Conservation (phyloP, 2,329 filamentous ascomycete genomes). For the Fusarium haematococcum region DNA sequence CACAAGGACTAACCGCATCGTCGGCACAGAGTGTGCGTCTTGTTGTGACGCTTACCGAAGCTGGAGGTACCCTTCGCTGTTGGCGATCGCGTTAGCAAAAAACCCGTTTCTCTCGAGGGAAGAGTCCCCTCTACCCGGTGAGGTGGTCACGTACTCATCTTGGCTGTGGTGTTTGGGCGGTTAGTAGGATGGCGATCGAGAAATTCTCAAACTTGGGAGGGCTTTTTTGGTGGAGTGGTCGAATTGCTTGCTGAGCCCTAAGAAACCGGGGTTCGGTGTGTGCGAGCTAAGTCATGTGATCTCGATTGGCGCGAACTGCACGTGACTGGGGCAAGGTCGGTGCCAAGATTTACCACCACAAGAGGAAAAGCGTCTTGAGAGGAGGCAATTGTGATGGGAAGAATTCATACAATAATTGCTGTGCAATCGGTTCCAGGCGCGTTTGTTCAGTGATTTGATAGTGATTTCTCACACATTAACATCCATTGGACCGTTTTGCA, state of each 20-base stretch:
- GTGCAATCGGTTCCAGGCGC: neutral
- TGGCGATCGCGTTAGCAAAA: conserved; percentile 45
- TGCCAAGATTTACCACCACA: neutral
- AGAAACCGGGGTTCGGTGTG: conserved; percentile 41
- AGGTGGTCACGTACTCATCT: conserved; percentile 65
- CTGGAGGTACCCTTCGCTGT: conserved; percentile 69
- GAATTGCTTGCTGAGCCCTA: conserved; percentile 51
- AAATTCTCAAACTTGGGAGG: conserved; percentile 50
- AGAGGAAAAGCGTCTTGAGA: neutral
- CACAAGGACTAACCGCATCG: conserved; percentile 84
- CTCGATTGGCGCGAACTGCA: neutral
- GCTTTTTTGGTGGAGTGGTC: conserved; percentile 54
- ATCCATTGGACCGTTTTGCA: neutral
- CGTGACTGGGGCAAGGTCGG: conserved; percentile 41
- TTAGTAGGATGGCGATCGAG: conserved; percentile 54
- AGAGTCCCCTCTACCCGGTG: conserved; percentile 31
- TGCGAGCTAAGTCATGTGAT: conserved; percentile 48
- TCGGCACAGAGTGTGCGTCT: conserved; percentile 98
- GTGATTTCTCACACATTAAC: neutral
- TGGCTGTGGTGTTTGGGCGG: conserved; percentile 60
- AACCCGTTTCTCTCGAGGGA: conserved; percentile 22
- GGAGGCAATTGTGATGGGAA: neutral
- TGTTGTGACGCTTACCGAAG: conserved; percentile 84
- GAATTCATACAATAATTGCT: neutral
- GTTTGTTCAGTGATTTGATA: neutral